These are phyloP conservation scores for Phenoliferia sp. DNA, from an alignment of 1,284 basidiomycete genomes.

Conservation along the genomic window DNA sequence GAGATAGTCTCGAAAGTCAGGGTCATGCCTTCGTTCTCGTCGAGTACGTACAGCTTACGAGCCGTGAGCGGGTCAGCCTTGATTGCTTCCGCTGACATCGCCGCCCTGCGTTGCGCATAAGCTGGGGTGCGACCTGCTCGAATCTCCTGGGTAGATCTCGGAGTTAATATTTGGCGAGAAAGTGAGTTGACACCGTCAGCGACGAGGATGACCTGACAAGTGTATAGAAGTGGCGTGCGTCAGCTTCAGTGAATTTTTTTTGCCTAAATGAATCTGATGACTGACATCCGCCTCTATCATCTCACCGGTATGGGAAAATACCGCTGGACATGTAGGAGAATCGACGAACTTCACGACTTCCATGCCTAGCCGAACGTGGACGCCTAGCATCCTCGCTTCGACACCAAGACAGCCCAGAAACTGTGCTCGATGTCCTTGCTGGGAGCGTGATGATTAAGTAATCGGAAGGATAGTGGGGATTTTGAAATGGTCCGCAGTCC, in stretches of 20 bases:
- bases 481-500: too few relatives aligned
- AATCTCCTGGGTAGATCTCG: background rate
- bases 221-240: background rate
- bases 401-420: conserved; percentile 27
- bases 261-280: too few relatives aligned
- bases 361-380: conserved; percentile 7
- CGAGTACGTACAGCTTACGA: conserved; percentile 1
- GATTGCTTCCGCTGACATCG: background rate
- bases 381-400: conserved; percentile 24
- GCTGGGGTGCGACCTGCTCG: background rate
- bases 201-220: conserved; percentile 13
- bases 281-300: conserved; percentile 11
- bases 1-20: background rate
- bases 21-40: background rate
- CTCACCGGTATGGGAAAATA: conserved; percentile 7
- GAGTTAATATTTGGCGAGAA: conserved; percentile 5
- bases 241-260: background rate
- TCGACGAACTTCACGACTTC: conserved; percentile 18
- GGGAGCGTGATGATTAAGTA: background rate
- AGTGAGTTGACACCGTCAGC: conserved; percentile 17
- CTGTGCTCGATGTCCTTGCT: conserved; percentile 22
- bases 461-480: background rate
- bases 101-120: conserved; percentile 1
- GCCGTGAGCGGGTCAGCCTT: background rate
- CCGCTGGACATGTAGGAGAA: conserved; percentile 8